Percentiles rank a stretch among this genome's conserved stretches.
Evolutionary conservation across 2,329 filamentous ascomycete genomes (phyloP).

Genomic region (Bipolaris victoriae): DNA sequence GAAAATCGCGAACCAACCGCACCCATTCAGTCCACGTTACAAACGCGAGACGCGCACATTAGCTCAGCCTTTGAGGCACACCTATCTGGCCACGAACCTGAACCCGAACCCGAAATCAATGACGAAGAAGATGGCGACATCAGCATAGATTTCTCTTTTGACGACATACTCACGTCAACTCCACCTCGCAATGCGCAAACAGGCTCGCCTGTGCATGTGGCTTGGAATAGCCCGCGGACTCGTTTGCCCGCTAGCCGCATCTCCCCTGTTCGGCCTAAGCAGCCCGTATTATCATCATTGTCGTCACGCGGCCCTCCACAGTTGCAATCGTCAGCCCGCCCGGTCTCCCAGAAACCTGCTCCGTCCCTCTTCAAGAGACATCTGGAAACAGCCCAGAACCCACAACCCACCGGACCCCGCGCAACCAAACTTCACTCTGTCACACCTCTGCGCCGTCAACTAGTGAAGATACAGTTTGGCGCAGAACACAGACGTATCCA

Average conservation of each 20-base stretch:
- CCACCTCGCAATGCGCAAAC: slow-evolving; percentile 18
- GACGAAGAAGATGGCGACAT: slow-evolving; percentile 8
- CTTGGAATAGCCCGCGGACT: slow-evolving; percentile 12
- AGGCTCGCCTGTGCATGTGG: slow-evolving; percentile 11
- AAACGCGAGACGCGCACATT: not conserved
- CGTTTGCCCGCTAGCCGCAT: not conserved
- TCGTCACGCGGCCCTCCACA: not conserved
- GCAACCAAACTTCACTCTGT: not conserved
- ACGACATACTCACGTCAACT: slow-evolving; percentile 21
- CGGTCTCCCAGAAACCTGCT: not conserved
- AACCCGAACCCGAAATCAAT: not conserved
- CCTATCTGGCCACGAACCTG: not conserved
- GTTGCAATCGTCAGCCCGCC: not conserved
- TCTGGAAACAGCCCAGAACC: not conserved
- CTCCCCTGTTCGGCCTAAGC: not conserved
- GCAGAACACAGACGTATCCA: slow-evolving; percentile 11
- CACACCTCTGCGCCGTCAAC: slow-evolving; percentile 18
- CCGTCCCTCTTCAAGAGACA: not conserved
- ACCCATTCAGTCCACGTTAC: slow-evolving; percentile 1
- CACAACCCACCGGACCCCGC: not conserved
- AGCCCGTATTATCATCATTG: not conserved
- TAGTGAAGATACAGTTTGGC: slow-evolving; percentile 19
- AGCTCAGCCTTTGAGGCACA: not conserved
- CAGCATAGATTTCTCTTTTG: slow-evolving; percentile 28
- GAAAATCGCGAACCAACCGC: not conserved